Evolutionary conservation across 179 eudicot species (phyloP), one percentile per base, ranked within the genome.

Genomic region (Silene coronaria): DNA sequence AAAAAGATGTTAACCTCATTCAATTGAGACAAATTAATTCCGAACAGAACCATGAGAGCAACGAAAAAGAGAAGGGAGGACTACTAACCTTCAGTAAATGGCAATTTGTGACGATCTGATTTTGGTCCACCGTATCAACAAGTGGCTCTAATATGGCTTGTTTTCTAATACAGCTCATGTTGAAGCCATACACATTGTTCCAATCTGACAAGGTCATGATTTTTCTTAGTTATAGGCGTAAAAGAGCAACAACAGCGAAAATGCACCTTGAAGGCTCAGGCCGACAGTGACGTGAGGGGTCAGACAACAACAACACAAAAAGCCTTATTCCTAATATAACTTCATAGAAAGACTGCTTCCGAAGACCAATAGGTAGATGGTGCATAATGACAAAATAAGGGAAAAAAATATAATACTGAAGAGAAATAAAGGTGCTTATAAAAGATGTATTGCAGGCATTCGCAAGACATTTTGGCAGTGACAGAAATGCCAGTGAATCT

Each of bases 151-250:
- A 79, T 82, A 96, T 89, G 23, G 98, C 84, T 81, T 96, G 96
- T 78, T 90, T 90, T 83, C 85, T 86, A 65, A 96, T 93, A 84
- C 98, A 93, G 86, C 96, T 93, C 99, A 96, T 91, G 86, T 96
- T 84, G 70, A 96, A 96, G 71, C 97, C 98, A 71, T 93, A 93
- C 11, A 96, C 99, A 86, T 87, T 82, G 58, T 93, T 88, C 99
- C 97, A 96, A 83, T 88, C 99, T 96, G 89, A 70, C 64, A 60
- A 74, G 70, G 16, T 2, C 74, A 68, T 38, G 64, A 59, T 46
- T 72, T 51, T 61, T 28, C 32, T 22, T 58, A 76, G 46, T 67
- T n/a, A 53, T 12, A 30, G 10, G 57, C 8, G 21, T 17, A 53
- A n/a, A 53, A 53, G n/a, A 53, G 58, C 21, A 53, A 53, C 58